Conservation (phyloP, 805 yeast genomes). For the Helenozyma baotianmanensis region DNA sequence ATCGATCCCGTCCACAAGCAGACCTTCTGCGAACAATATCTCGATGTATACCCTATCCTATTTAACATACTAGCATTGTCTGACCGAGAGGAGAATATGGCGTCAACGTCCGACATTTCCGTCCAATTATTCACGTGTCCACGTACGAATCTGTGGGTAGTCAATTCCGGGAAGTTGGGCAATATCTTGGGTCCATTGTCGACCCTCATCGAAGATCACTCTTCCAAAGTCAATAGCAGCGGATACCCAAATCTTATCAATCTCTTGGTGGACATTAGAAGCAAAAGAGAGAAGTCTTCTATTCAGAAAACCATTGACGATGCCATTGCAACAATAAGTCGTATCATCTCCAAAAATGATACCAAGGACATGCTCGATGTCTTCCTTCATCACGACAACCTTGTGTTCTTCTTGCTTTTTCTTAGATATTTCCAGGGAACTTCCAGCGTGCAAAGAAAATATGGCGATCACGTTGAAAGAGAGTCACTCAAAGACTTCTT, state of each 20-base stretch:
- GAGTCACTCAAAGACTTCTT: conserved; percentile 47
- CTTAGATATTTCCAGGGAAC: conserved; percentile 55
- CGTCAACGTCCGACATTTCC: conserved; percentile 27
- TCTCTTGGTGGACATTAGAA: conserved; percentile 12
- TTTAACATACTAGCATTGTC: conserved; percentile 43
- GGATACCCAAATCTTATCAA: conserved; percentile 30
- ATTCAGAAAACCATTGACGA: conserved; percentile 26
- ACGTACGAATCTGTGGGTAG: conserved; percentile 30
- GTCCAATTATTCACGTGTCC: conserved; percentile 45
- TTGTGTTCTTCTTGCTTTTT: conserved; percentile 42
- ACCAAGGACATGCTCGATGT: conserved; percentile 12
- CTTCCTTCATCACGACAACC: conserved; percentile 31
- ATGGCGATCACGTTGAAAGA: conserved; percentile 64
- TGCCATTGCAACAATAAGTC: conserved; percentile 27
- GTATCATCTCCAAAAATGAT: conserved; percentile 23
- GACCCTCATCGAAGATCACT: conserved; percentile 38
- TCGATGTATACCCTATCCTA: conserved; percentile 50
- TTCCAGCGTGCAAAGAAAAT: conserved; percentile 51
- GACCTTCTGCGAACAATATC: conserved; percentile 47
- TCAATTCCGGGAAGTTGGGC: conserved; percentile 12
- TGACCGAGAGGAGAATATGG: conserved; percentile 49
- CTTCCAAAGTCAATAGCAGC: conserved; percentile 33
- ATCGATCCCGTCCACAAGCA: conserved; percentile 46
- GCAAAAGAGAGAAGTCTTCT: conserved; percentile 16
- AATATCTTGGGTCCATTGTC: conserved; percentile 46